Evolutionary conservation across 2,329 filamentous ascomycete species (phyloP).

Genomic region (Calonectria multiphialidica): DNA sequence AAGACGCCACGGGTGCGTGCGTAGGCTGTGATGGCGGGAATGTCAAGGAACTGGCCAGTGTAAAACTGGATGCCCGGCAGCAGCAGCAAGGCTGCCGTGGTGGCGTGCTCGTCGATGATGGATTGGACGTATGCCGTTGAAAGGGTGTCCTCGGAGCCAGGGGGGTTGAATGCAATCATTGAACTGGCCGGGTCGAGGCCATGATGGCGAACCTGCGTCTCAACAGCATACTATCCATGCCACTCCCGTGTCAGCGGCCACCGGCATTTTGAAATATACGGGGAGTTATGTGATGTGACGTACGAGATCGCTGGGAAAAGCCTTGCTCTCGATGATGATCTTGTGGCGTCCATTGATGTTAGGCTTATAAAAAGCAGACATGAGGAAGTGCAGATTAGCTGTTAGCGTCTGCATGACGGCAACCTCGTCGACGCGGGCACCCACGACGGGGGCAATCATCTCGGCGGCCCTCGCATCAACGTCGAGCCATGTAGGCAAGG

Average conservation of each 20-base stretch:
- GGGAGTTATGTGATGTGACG: neutral
- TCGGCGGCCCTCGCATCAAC: slow-evolving; percentile 76
- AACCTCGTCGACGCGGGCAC: slow-evolving; percentile 76
- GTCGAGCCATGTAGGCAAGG: slow-evolving; percentile 78
- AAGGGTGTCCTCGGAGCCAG: slow-evolving; percentile 63
- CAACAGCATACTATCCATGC: slow-evolving; percentile 74
- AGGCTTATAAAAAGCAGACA: slow-evolving; percentile 85
- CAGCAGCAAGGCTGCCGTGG: slow-evolving; percentile 77
- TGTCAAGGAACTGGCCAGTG: slow-evolving; percentile 86
- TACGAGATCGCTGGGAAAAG: slow-evolving; percentile 87
- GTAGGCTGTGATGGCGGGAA: slow-evolving; percentile 78
- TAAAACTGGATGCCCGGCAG: slow-evolving; percentile 90
- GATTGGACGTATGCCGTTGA: slow-evolving; percentile 76
- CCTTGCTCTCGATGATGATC: slow-evolving; percentile 85
- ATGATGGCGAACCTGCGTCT: slow-evolving; percentile 81
- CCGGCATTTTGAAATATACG: neutral
- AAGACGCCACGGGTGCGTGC: slow-evolving; percentile 76
- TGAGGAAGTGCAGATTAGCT: slow-evolving; percentile 80
- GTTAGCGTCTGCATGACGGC: slow-evolving; percentile 88
- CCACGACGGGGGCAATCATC: slow-evolving; percentile 77
- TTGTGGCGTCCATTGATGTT: slow-evolving; percentile 70
- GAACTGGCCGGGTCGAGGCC: slow-evolving; percentile 71
- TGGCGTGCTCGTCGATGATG: slow-evolving; percentile 79
- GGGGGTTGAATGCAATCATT: slow-evolving; percentile 77
- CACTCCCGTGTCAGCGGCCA: neutral